Percentiles rank a stretch among this genome's conserved stretches.
These are phyloP conservation scores for Lonicera japonica DNA, from an alignment of 129 eudicot genomes.

Conservation along the genomic window DNA sequence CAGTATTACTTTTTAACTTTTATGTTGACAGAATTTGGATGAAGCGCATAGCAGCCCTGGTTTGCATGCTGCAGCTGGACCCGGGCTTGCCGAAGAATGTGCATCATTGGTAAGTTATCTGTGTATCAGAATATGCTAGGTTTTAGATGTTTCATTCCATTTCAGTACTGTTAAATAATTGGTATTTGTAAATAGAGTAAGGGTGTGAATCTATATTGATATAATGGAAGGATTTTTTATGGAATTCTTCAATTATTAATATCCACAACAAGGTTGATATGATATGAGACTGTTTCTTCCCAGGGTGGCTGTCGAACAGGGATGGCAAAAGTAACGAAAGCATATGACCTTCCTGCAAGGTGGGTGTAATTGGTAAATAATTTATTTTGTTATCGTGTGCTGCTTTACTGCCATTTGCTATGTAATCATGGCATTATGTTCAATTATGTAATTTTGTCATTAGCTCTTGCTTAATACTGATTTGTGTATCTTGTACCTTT, in stretches of 20 bases:
- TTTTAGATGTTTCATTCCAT: not conserved
- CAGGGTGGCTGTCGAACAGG: slow-evolving; percentile 99
- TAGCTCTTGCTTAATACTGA: not conserved
- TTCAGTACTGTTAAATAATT: not conserved
- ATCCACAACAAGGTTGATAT: slow-evolving; percentile 10
- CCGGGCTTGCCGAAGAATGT: slow-evolving; percentile 99
- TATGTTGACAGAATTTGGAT: slow-evolving; percentile 76
- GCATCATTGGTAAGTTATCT: slow-evolving; percentile 63
- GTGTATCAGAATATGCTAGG: not conserved
- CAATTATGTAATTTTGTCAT: not conserved
- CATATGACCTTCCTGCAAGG: slow-evolving; percentile 98
- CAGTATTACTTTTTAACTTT: too few relatives aligned
- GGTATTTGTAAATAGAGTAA: not conserved
- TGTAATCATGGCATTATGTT: not conserved
- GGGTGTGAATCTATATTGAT: not conserved
- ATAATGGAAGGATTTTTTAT: not conserved
- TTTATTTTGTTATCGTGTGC: not conserved
- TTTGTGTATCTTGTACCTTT: slow-evolving; percentile 4
- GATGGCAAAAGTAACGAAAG: slow-evolving; percentile 97
- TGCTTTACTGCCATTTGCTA: not conserved
- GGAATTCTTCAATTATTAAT: not conserved
- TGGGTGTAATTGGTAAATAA: slow-evolving; percentile 10
- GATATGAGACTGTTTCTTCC: slow-evolving; percentile 1
- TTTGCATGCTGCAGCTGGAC: slow-evolving; percentile 97
- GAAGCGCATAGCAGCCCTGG: slow-evolving; percentile 98